Conservation (phyloP, 768 basidiomycete genomes). For the Mycena rosella region DNA sequence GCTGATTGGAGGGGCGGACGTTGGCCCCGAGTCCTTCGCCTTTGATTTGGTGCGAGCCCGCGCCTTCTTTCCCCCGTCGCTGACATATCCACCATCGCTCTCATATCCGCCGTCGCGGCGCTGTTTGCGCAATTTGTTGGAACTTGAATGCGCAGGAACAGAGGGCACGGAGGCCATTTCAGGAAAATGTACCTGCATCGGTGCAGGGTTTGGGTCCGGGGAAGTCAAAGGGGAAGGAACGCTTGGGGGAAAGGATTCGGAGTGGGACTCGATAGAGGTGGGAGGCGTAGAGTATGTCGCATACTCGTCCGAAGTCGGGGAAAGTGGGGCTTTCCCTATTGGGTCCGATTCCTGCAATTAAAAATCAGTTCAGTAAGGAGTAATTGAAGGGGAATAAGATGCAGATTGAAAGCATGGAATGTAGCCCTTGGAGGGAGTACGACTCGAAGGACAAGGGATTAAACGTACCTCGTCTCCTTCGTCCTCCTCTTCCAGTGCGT, state of each 20-base stretch:
- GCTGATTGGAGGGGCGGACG: conserved; percentile 40
- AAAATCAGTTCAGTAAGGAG: not conserved
- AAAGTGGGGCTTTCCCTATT: conserved; percentile 20
- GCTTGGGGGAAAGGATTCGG: conserved; percentile 18
- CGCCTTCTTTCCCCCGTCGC: conserved; percentile 50
- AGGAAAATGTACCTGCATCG: conserved; percentile 28
- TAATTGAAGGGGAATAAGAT: not conserved
- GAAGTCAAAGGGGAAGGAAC: not conserved
- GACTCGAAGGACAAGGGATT: not conserved
- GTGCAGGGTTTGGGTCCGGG: not conserved
- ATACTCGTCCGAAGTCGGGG: conserved; percentile 36
- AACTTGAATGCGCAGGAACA: not conserved
- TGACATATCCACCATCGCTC: conserved; percentile 65
- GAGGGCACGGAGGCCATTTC: not conserved
- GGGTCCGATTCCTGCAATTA: conserved; percentile 20
- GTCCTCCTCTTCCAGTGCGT: conserved; percentile 68
- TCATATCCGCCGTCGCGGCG: conserved; percentile 60
- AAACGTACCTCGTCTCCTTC: conserved; percentile 54
- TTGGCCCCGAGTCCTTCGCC: not conserved
- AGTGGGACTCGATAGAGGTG: conserved; percentile 32
- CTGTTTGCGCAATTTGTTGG: conserved; percentile 30
- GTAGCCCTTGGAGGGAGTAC: not conserved
- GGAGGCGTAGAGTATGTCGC: conserved; percentile 35
- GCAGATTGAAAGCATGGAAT: not conserved
- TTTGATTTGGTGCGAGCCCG: conserved; percentile 43